Evolutionary conservation across 2,329 filamentous ascomycete genomes (phyloP).

Genomic region (Nemania diffusa): DNA sequence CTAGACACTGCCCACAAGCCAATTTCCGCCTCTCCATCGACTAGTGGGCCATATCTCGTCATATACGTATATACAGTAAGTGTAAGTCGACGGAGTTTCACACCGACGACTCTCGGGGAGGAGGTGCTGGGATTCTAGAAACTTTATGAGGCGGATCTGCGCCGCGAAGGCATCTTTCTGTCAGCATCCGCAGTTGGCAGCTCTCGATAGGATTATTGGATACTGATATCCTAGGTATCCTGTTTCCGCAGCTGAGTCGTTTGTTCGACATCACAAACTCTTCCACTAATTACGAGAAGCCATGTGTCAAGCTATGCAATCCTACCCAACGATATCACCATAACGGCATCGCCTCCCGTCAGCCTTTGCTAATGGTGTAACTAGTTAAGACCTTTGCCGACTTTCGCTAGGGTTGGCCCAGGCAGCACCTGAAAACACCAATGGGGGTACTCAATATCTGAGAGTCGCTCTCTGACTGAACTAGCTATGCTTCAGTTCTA

Average conservation of each 20-base stretch:
- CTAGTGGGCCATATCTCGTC: not conserved
- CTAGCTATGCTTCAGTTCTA: not conserved
- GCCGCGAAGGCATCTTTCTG: not conserved
- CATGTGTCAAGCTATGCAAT: slow-evolving; percentile 1
- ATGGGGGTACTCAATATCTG: not conserved
- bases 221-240: not conserved
- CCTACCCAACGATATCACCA: not conserved
- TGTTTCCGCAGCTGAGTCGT: not conserved
- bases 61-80: not conserved
- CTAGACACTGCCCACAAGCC: not conserved
- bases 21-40: not conserved
- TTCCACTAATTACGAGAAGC: not conserved
- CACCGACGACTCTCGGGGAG: not conserved
- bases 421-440: not conserved
- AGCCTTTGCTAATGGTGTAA: not conserved
- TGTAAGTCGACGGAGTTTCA: not conserved
- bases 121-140: not conserved
- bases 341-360: not conserved
- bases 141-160: not conserved
- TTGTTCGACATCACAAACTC: not conserved
- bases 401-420: not conserved
- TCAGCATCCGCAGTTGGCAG: not conserved
- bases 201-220: not conserved
- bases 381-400: not conserved
- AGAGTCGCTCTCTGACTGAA: not conserved